Conservation (phyloP, 768 basidiomycete genomes). For the Exsudoporus frostii region DNA sequence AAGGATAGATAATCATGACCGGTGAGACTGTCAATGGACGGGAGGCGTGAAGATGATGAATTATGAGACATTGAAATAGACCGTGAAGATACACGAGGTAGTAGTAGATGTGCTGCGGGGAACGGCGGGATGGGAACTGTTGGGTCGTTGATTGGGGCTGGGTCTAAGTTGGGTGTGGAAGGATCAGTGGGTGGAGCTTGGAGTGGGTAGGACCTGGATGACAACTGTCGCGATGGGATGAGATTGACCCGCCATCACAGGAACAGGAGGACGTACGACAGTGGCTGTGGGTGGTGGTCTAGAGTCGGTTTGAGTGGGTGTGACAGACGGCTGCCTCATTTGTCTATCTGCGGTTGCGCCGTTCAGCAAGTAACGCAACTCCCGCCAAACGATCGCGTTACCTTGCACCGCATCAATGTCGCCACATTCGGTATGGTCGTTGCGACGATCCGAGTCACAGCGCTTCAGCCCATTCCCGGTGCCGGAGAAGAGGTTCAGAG, state of each 20-base stretch:
- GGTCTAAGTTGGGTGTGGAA: conserved; percentile 28
- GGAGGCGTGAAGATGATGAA: conserved; percentile 11
- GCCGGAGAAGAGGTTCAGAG: conserved; percentile 29
- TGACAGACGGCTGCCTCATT: conserved; percentile 10
- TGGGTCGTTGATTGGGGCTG: conserved; percentile 28
- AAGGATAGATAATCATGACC: conserved; percentile 44
- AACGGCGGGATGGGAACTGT: conserved; percentile 44
- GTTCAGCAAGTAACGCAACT: background rate
- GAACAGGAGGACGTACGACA: conserved; percentile 9
- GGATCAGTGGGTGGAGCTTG: too few relatives aligned
- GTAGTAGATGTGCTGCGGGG: conserved; percentile 30
- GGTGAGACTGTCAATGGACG: conserved; percentile 16
- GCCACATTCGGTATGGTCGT: conserved; percentile 11
- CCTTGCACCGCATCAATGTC: conserved; percentile 25
- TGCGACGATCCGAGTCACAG: conserved; percentile 12
- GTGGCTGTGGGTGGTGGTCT: conserved; percentile 21
- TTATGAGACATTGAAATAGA: conserved; percentile 19
- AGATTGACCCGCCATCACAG: conserved; percentile 6
- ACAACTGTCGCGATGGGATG: conserved; percentile 16
- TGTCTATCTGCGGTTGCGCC: conserved; percentile 14
- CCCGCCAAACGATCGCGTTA: conserved; percentile 9
- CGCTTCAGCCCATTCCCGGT: conserved; percentile 7
- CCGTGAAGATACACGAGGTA: conserved; percentile 25
- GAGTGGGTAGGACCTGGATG: conserved; percentile 10
- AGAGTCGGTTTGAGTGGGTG: conserved; percentile 4